Percentiles rank a stretch among this genome's conserved stretches.
phyloP scores from a whole-genome alignment of 2,329 filamentous ascomycete species.

The Colletotrichum lini region DNA sequence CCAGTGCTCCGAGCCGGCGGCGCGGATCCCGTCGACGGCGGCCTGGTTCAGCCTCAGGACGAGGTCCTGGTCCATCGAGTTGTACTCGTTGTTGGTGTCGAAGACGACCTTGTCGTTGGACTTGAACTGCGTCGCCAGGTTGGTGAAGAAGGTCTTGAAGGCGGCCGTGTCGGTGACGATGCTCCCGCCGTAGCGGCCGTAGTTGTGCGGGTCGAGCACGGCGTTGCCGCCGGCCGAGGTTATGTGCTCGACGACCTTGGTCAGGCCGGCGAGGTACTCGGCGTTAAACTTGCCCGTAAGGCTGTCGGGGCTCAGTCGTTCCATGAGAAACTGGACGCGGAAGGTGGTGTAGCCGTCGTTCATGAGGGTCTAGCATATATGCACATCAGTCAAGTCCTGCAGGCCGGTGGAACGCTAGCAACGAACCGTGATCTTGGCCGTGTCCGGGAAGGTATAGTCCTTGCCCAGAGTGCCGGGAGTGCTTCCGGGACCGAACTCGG shows the following conservation, averaged over 20 bases:
- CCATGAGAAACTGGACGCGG: conserved; percentile 71
- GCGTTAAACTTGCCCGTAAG: conserved; percentile 58
- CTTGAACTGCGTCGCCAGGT: conserved; percentile 63
- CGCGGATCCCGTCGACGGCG: conserved; percentile 70
- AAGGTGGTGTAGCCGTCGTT: conserved; percentile 69
- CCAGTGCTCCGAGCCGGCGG: conserved; percentile 63
- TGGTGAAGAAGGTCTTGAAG: conserved; percentile 68
- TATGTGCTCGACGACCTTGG: conserved; percentile 48
- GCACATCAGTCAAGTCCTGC: conserved; percentile 2
- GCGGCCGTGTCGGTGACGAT: conserved; percentile 63
- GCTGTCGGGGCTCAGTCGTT: conserved; percentile 62
- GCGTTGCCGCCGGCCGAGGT: conserved; percentile 56
- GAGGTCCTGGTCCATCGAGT: conserved; percentile 69
- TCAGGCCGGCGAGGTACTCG: conserved; percentile 58
- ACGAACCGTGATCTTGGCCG: conserved; percentile 58
- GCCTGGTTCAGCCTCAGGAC: conserved; percentile 71
- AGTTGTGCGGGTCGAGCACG: conserved; percentile 70
- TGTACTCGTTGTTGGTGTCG: conserved; percentile 73
- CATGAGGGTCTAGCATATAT: conserved; percentile 57
- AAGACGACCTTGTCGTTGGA: conserved; percentile 67
- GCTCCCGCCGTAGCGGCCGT: conserved; percentile 61
- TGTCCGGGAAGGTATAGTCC: conserved; percentile 74
- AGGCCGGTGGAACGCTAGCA: neutral
- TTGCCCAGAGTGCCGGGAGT: conserved; percentile 71
- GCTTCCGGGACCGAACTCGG: conserved; percentile 73